Evolutionary conservation across 306 rosid species (phyloP), one percentile per base, ranked within the genome.

Genomic region (Mimosa bimucronata): DNA sequence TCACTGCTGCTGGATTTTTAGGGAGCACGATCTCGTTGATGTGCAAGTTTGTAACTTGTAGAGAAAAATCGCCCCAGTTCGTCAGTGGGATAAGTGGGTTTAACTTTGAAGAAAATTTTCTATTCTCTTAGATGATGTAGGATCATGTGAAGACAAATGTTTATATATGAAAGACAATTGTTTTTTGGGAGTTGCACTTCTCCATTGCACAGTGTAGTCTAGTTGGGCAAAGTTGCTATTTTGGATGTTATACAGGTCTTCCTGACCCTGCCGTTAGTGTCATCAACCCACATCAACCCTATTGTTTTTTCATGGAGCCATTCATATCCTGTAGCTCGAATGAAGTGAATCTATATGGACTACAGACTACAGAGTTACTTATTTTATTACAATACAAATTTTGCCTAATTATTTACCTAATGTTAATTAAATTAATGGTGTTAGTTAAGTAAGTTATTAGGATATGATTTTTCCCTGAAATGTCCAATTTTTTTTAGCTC

Each of bases 1-100:
- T 85, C 76, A 30, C 71, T 60, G 72, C n/a, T n/a, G n/a, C 85
- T 83, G 74, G 60, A 45, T 84, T 83, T 77, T 31, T 74, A 11
- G 30, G 71, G 71, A 64, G n/a, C n/a, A n/a, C n/a, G 83, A 79
- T 85, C 26, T 58, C 68, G 82, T 41, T 18, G 25, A 67, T 81
- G 80, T 34, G 3, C 38, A 34, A 34, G 38, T 73, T 52, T 62
- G 71, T 80, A 21, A 16, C 42, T 30, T 64, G 60, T 73, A 67
- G 83, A 71, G 73, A 76, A 66, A 52, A 48, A 34, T 6, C 46
- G 25, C 55, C 83, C 82, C 75, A 60, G 41, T 30, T 86, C 67
- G 58, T 76, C 26, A 80, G 76, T 42, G 80, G 79, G 84, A 62
- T 58, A 58, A 67, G 60, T 52, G 79, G 66, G 60, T 79, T 83